Evolutionary conservation across 129 eudicot genomes (phyloP), one percentile per base, ranked within the genome.

Genomic region (Calendula officinalis): DNA sequence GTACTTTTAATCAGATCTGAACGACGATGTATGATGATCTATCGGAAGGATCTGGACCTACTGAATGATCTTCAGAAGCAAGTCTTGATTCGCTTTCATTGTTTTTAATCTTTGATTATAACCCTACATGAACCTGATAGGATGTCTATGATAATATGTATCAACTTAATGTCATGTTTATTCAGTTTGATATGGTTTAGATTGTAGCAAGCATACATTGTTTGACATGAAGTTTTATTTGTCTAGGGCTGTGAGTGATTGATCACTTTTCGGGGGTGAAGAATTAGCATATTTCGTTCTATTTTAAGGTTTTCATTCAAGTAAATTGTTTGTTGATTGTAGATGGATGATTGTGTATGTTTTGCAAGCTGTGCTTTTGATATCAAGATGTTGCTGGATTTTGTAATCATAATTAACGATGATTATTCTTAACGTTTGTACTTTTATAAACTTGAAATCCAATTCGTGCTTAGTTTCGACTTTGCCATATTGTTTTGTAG

Each of bases 211-310:
- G 62, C 60, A 41, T 58, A 53, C 67, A 47, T 62, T 63, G 22
- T 40, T 67, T 83, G 84, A 86, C 86, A 14, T 67, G 69, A 63
- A 63, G 48, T 71, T 74, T 77, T 75, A 66, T 80, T 82, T 80
- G 75, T 86, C 63, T 87, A 83, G 95, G 95, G 70, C 80, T 79
- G 81, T 87, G n/a, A n/a, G n/a, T n/a, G 87, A 83, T 78, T 83
- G 84, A 66, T 77, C 77, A 75, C 55, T 67, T 74, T 65, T 40
- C 68, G 86, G 71, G 16, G 30, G 30, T 64, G 78, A 81, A 75
- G 90, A 82, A 55, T 80, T 43, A 39, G 38, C 79, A 69, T 51
- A 56, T 68, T 47, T 60, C 50, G 2, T 12, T 40, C 49, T 22
- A 22, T 51, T 43, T 4, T 56, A 8, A 12, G 62, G 70, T 56